A percentile compares a stretch with the other conserved stretches of the same genome.
Evolutionary conservation across 192 early-diverging fungal genomes (phyloP).

Genomic region (Coemansia asiatica): DNA sequence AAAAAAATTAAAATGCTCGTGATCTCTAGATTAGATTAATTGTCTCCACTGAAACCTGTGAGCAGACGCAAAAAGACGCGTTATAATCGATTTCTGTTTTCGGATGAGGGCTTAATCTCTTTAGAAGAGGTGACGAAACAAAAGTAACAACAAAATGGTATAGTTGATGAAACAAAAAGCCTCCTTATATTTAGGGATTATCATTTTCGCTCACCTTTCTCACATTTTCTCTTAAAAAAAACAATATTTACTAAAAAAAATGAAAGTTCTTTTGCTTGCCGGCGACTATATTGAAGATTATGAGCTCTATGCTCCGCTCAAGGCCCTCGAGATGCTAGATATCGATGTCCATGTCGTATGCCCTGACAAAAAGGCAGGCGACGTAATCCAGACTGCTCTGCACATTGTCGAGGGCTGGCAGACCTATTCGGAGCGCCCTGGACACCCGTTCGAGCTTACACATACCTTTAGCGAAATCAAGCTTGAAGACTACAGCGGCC

Average conservation of each 20-base stretch:
- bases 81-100: too few relatives aligned
- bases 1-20: too few relatives aligned
- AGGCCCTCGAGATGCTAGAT: constrained; percentile 54
- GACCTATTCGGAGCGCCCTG: constrained; percentile 56
- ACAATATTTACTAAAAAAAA: background rate
- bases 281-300: constrained; percentile 57
- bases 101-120: too few relatives aligned
- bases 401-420: constrained; percentile 57
- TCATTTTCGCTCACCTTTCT: background rate
- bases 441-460: constrained; percentile 53
- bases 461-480: constrained; percentile 50
- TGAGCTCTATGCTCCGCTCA: constrained; percentile 58
- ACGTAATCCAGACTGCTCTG: constrained; percentile 51
- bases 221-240: background rate
- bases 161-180: too few relatives aligned
- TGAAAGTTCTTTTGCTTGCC: constrained; percentile 37
- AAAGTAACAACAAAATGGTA: too few relatives aligned
- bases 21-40: background rate
- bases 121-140: too few relatives aligned
- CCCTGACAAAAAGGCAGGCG: constrained; percentile 57
- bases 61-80: too few relatives aligned
- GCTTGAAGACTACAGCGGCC: constrained; percentile 55
- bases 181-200: too few relatives aligned
- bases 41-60: background rate
- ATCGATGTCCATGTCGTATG: constrained; percentile 57